Percentiles rank a stretch among this genome's conserved stretches.
Conservation (phyloP, 768 basidiomycete species). For the Boletus rufocinnamomeus region DNA sequence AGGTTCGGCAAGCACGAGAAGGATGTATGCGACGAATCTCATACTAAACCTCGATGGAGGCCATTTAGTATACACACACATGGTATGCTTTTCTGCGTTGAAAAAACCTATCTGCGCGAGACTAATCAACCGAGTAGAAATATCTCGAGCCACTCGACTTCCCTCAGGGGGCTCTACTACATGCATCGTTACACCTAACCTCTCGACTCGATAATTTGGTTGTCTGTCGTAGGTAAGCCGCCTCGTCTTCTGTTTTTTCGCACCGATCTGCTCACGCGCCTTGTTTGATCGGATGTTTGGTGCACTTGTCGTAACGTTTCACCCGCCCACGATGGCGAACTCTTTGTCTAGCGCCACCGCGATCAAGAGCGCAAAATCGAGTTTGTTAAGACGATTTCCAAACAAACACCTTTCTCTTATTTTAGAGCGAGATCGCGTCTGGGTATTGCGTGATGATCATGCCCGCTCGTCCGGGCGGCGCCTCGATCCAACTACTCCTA, state of each 20-base stretch:
- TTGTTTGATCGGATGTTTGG: background rate
- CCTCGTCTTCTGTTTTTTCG: background rate
- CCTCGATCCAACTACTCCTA: background rate
- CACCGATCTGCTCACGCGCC: background rate
- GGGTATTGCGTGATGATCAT: background rate
- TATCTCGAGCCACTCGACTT: background rate
- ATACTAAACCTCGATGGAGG: background rate
- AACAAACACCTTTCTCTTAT: background rate
- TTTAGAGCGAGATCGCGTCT: background rate
- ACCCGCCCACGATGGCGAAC: background rate
- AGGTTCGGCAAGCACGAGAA: no score
- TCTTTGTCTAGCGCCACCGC: background rate
- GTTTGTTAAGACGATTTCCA: background rate
- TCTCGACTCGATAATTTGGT: background rate
- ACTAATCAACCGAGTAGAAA: background rate
- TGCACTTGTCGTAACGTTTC: background rate
- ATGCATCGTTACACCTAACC: background rate
- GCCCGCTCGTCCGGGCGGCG: conserved; percentile 4
- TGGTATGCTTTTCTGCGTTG: background rate
- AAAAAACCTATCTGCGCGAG: no score
- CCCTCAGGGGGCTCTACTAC: background rate
- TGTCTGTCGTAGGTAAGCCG: background rate
- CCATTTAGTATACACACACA: background rate
- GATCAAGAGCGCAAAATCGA: background rate
- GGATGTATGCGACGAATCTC: background rate